phyloP scores from a whole-genome alignment of 345 rosid species.

The Populus tremula region DNA sequence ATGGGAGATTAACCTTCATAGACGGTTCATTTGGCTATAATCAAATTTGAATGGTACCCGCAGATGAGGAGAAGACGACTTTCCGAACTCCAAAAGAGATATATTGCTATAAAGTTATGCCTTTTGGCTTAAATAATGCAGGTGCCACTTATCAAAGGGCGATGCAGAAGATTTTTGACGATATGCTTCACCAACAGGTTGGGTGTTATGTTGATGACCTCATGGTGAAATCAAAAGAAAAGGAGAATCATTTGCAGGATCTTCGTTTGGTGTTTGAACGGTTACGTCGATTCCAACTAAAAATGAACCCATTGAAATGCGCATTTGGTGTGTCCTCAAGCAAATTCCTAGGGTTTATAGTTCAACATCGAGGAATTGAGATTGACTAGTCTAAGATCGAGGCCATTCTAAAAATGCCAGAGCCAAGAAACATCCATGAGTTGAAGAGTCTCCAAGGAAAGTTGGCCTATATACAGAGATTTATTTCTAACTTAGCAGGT shows the following conservation, averaged over 20 bases:
- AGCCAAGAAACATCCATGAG: not conserved
- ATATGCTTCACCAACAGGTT: not conserved
- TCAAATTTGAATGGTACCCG: too few relatives aligned
- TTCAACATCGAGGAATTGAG: not conserved
- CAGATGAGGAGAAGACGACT: too few relatives aligned
- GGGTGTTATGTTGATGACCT: constrained; percentile 15
- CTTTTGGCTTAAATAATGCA: not conserved
- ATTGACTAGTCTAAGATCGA: constrained; percentile 7
- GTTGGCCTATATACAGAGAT: too few relatives aligned
- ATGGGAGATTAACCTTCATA: too few relatives aligned
- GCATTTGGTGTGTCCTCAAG: constrained; percentile 5
- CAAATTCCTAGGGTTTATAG: constrained; percentile 2
- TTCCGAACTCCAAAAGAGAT: too few relatives aligned
- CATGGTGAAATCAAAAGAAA: not conserved
- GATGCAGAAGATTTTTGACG: constrained; percentile 6
- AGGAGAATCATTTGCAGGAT: not conserved
- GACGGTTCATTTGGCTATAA: too few relatives aligned
- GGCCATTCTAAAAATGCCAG: not conserved
- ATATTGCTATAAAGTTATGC: constrained; percentile 6
- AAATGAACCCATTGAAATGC: not conserved
- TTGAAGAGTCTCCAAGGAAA: not conserved
- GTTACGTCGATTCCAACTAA: not conserved
- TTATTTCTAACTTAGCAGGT: too few relatives aligned
- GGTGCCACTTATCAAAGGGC: constrained; percentile 7
- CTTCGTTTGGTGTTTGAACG: not conserved